Conservation (phyloP, 2,329 filamentous ascomycete species). For the Fusarium sp. region DNA sequence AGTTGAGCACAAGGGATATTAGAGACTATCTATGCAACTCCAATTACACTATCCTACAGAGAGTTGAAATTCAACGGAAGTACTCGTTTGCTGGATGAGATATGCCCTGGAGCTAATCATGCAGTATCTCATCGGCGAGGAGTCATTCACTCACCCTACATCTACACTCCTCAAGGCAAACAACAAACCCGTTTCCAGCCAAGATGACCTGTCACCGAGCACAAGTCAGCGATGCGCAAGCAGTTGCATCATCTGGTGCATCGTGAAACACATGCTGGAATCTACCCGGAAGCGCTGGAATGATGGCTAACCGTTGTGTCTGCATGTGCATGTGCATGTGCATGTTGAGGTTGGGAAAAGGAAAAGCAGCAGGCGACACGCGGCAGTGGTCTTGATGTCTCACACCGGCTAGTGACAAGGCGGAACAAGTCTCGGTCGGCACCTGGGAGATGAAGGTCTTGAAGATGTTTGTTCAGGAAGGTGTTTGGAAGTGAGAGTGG, state of each 20-base stretch:
- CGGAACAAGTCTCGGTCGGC: slow-evolving; percentile 10
- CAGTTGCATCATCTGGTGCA: background rate
- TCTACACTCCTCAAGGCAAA: background rate
- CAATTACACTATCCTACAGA: background rate
- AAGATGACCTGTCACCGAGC: background rate
- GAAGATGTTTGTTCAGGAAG: background rate
- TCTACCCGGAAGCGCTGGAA: slow-evolving; percentile 13
- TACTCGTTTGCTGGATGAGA: background rate
- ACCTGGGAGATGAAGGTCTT: background rate
- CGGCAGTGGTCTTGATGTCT: slow-evolving; percentile 3
- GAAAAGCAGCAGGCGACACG: background rate
- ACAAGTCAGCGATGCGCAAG: background rate
- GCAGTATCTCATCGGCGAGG: background rate
- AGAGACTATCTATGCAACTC: background rate
- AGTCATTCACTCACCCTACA: background rate
- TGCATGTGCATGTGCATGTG: background rate
- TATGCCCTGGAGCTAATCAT: background rate
- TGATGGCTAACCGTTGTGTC: slow-evolving; percentile 13
- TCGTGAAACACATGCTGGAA: slow-evolving; percentile 18
- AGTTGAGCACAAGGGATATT: background rate
- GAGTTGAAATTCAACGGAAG: background rate
- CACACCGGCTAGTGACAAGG: background rate
- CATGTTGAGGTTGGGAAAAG: background rate
- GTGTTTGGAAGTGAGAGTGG: background rate
- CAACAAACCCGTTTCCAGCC: background rate